A percentile compares a stretch with the other conserved stretches of the same genome.
Conservation (phyloP, 2,329 filamentous ascomycete genomes). For the Pseudogymnoascus sp. region DNA sequence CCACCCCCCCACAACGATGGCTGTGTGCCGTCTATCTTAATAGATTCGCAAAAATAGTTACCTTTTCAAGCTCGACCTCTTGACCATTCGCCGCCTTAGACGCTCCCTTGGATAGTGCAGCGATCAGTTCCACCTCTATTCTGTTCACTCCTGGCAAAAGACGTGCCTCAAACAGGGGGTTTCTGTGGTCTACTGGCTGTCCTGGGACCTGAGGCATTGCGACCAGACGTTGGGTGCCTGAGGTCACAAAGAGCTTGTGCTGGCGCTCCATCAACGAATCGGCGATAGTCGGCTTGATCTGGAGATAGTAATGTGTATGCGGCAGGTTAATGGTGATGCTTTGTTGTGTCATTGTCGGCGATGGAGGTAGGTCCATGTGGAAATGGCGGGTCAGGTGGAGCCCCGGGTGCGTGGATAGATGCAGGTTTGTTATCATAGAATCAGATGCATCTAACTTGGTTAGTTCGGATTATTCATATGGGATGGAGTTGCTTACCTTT, state of each 20-base stretch:
- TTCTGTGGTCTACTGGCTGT: constrained; percentile 46
- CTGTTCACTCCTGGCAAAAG: constrained; percentile 68
- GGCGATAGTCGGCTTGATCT: constrained; percentile 61
- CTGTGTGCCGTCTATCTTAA: constrained; percentile 34
- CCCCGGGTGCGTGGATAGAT: constrained; percentile 60
- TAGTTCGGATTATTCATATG: constrained; percentile 16
- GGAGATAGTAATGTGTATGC: constrained; percentile 59
- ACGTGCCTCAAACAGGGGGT: constrained; percentile 68
- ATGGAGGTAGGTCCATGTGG: constrained; percentile 57
- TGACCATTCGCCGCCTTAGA: constrained; percentile 48
- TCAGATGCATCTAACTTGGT: constrained; percentile 43
- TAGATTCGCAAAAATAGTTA: constrained; percentile 69
- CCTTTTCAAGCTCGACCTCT: constrained; percentile 69
- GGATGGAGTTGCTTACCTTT: constrained; percentile 40
- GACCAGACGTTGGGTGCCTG: constrained; percentile 56
- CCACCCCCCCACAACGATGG: not conserved
- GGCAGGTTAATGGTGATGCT: constrained; percentile 66
- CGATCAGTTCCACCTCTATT: constrained; percentile 71
- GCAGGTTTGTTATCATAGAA: constrained; percentile 61
- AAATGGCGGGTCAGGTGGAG: constrained; percentile 56
- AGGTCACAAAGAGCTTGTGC: constrained; percentile 68
- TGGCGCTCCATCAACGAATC: constrained; percentile 58
- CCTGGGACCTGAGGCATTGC: constrained; percentile 43
- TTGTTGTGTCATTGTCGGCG: constrained; percentile 59
- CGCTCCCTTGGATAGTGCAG: constrained; percentile 55